Conservation (phyloP, 805 yeast species). For the Ogataea glucozyma region DNA sequence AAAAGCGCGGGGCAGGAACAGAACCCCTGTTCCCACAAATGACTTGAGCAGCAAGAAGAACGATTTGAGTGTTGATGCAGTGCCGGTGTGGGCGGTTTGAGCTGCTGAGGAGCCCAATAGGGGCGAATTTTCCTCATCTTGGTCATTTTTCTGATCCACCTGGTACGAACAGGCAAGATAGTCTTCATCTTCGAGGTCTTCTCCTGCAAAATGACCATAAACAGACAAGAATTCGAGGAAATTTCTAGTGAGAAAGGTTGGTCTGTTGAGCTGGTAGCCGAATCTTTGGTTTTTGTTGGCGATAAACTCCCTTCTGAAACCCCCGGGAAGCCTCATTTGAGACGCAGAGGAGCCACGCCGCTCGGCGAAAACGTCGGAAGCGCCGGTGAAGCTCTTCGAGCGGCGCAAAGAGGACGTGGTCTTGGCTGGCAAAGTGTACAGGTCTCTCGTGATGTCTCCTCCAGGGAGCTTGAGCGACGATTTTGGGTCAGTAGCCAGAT, state of each 20-base stretch:
- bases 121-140: slow-evolving; percentile 44
- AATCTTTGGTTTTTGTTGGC: slow-evolving; percentile 32
- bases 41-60: slow-evolving; percentile 72
- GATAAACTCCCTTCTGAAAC: slow-evolving; percentile 73
- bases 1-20: slow-evolving; percentile 70
- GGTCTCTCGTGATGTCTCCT: slow-evolving; percentile 53
- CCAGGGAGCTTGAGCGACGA: slow-evolving; percentile 44
- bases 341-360: slow-evolving; percentile 68
- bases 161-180: slow-evolving; percentile 49
- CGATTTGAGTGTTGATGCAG: slow-evolving; percentile 73
- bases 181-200: slow-evolving; percentile 71
- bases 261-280: slow-evolving; percentile 35
- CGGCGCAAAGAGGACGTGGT: slow-evolving; percentile 21
- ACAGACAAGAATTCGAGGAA: slow-evolving; percentile 75
- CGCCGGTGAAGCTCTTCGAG: slow-evolving; percentile 32
- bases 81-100: slow-evolving; percentile 41
- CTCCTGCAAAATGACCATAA: slow-evolving; percentile 88
- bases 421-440: slow-evolving; percentile 36
- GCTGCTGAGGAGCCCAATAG: slow-evolving; percentile 17
- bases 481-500: slow-evolving; percentile 37
- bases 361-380: slow-evolving; percentile 31
- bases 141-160: slow-evolving; percentile 11
- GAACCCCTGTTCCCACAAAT: slow-evolving; percentile 75
- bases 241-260: slow-evolving; percentile 62
- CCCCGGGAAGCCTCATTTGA: slow-evolving; percentile 76